phyloP scores from a whole-genome alignment of 2,329 filamentous ascomycete species.

The Hymenoscyphus fructigenus region DNA sequence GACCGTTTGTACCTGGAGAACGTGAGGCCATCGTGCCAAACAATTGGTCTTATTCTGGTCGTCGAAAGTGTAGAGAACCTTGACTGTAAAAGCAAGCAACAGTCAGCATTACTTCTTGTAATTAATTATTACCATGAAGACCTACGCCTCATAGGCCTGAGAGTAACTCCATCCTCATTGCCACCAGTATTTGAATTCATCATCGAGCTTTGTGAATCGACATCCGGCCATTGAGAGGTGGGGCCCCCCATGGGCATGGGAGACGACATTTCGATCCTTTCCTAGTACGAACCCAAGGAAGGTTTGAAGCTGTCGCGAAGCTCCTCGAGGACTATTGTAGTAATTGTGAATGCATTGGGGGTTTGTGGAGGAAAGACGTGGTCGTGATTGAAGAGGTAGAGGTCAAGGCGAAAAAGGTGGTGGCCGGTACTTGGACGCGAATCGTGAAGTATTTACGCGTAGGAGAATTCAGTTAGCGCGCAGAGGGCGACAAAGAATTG shows the following conservation, averaged over 20 bases:
- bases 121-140: slow-evolving; percentile 22
- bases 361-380: slow-evolving; percentile 8
- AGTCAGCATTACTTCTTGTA: background rate
- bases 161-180: slow-evolving; percentile 52
- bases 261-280: slow-evolving; percentile 32
- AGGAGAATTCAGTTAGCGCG: background rate
- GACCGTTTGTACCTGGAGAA: slow-evolving; percentile 77
- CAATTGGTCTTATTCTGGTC: slow-evolving; percentile 85
- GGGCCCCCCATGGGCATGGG: slow-evolving; percentile 18
- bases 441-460: slow-evolving; percentile 24
- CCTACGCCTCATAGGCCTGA: slow-evolving; percentile 62
- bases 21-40: slow-evolving; percentile 79
- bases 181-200: slow-evolving; percentile 17
- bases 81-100: slow-evolving; percentile 58
- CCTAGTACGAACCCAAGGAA: slow-evolving; percentile 24
- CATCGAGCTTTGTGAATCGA: slow-evolving; percentile 23
- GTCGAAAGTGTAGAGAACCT: slow-evolving; percentile 96
- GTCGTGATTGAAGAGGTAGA: slow-evolving; percentile 3
- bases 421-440: slow-evolving; percentile 28
- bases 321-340: slow-evolving; percentile 21
- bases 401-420: slow-evolving; percentile 17
- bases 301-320: slow-evolving; percentile 18
- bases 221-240: slow-evolving; percentile 22
- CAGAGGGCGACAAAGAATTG: background rate
- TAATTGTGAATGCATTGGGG: slow-evolving; percentile 26